Percentiles rank a stretch among this genome's conserved stretches.
Conservation (phyloP, 1,139 yeast species). For the Zygotorulaspora mrakii region DNA sequence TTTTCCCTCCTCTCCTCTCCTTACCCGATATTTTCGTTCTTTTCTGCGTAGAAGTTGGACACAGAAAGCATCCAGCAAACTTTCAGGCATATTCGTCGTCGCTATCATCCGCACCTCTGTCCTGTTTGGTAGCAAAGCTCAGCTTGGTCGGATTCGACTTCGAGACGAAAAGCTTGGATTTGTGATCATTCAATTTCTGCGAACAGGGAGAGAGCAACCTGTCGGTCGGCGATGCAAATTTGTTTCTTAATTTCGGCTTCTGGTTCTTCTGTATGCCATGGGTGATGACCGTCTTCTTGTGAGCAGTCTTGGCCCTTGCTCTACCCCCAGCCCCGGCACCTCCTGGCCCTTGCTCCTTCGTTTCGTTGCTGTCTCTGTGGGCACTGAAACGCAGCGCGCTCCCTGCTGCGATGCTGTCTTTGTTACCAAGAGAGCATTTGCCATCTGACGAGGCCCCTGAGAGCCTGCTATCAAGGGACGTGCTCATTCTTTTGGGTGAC, state of each 20-base stretch:
- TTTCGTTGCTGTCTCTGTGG: neutral
- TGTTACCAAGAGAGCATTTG: neutral
- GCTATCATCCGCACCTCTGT: constrained; percentile 5
- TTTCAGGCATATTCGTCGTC: constrained; percentile 10
- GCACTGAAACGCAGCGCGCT: neutral
- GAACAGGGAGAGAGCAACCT: constrained; percentile 55
- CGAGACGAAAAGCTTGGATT: constrained; percentile 31
- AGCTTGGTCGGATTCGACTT: constrained; percentile 33
- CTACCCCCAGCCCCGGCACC: neutral
- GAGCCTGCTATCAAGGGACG: neutral
- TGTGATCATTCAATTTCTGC: constrained; percentile 50
- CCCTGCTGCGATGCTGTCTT: neutral
- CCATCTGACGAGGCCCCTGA: neutral
- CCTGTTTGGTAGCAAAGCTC: constrained; percentile 20
- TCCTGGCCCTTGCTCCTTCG: neutral
- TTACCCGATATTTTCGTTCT: neutral
- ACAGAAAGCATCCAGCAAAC: too few species aligned
- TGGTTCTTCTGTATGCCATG: constrained; percentile 12
- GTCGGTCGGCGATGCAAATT: constrained; percentile 57
- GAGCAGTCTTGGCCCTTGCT: neutral
- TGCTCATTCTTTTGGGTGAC: constrained; percentile 1
- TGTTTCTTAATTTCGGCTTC: constrained; percentile 19
- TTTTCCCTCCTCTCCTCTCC: constrained; percentile 1
- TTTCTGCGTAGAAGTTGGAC: too few species aligned
- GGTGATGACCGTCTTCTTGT: constrained; percentile 9